phyloP scores from a whole-genome alignment of 2,329 filamentous ascomycete species.

The Monosporascus sp. region DNA sequence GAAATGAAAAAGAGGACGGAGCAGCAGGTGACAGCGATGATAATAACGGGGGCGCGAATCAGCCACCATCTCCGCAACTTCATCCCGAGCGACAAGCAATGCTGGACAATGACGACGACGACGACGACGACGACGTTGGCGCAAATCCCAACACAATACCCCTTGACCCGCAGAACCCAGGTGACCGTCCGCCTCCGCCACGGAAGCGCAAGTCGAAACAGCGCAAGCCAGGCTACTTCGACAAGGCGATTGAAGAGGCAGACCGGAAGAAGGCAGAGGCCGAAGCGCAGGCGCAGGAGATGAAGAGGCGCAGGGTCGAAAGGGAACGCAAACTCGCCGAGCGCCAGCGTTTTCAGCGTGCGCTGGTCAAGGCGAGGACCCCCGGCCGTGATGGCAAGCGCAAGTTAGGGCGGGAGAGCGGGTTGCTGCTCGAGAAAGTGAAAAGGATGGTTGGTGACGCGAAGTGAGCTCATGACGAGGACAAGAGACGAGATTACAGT shows the following conservation, averaged over 20 bases:
- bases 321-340: slow-evolving; percentile 60
- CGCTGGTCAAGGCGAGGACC: slow-evolving; percentile 69
- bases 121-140: not conserved
- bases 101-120: slow-evolving; percentile 25
- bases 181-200: slow-evolving; percentile 9
- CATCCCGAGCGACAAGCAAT: slow-evolving; percentile 38
- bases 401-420: slow-evolving; percentile 77
- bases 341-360: slow-evolving; percentile 57
- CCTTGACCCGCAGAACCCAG: slow-evolving; percentile 5
- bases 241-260: slow-evolving; percentile 53
- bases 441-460: slow-evolving; percentile 59
- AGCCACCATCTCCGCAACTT: slow-evolving; percentile 19
- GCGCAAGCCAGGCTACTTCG: slow-evolving; percentile 54
- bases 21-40: slow-evolving; percentile 2
- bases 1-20: slow-evolving; percentile 14
- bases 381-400: slow-evolving; percentile 65
- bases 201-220: slow-evolving; percentile 30
- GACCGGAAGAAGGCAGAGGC: slow-evolving; percentile 36
- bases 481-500: too few species aligned
- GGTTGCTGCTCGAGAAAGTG: slow-evolving; percentile 70
- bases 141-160: not conserved
- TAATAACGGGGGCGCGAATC: not conserved
- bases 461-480: slow-evolving; percentile 3
- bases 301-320: slow-evolving; percentile 50
- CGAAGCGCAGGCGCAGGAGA: slow-evolving; percentile 37